Evolutionary conservation across 805 yeast species (phyloP).

Genomic region (Kluyveromyces dobzhanskii): DNA sequence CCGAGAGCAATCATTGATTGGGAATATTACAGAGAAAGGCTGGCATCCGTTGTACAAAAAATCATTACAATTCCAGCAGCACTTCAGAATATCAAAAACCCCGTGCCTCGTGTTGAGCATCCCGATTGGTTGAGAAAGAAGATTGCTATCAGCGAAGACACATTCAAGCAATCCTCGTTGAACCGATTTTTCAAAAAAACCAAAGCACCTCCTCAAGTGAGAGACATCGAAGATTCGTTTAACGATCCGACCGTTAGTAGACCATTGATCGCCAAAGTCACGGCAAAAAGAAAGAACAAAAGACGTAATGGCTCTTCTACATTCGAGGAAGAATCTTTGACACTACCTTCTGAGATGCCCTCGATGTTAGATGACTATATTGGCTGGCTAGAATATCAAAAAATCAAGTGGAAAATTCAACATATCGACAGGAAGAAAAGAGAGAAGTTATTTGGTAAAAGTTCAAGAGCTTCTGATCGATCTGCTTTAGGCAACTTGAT

Average conservation of each 20-base stretch:
- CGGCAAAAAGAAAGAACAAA: conserved; percentile 27
- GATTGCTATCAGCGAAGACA: conserved; percentile 53
- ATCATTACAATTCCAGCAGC: conserved; percentile 97
- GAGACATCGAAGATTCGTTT: conserved; percentile 74
- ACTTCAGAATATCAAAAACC: conserved; percentile 75
- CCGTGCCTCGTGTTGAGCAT: conserved; percentile 89
- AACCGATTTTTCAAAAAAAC: conserved; percentile 46
- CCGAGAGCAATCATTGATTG: conserved; percentile 88
- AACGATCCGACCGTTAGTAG: conserved; percentile 21
- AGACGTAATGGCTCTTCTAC: conserved; percentile 23
- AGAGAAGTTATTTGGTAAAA: conserved; percentile 67
- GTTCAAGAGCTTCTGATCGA: conserved; percentile 43
- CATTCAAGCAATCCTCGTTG: conserved; percentile 62
- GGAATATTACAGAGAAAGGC: conserved; percentile 83
- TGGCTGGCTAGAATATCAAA: conserved; percentile 65
- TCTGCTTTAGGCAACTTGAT: conserved; percentile 61
- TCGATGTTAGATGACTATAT: conserved; percentile 57
- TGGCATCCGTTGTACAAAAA: conserved; percentile 89
- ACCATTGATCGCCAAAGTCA: conserved; percentile 31
- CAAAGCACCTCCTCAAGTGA: conserved; percentile 36
- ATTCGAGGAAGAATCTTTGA: conserved; percentile 38
- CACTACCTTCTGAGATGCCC: conserved; percentile 42
- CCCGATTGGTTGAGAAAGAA: conserved; percentile 85
- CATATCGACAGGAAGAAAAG: conserved; percentile 65
- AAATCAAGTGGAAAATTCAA: conserved; percentile 81